Conservation (phyloP, 2,329 filamentous ascomycete species). For the Talaromyces sp. region DNA sequence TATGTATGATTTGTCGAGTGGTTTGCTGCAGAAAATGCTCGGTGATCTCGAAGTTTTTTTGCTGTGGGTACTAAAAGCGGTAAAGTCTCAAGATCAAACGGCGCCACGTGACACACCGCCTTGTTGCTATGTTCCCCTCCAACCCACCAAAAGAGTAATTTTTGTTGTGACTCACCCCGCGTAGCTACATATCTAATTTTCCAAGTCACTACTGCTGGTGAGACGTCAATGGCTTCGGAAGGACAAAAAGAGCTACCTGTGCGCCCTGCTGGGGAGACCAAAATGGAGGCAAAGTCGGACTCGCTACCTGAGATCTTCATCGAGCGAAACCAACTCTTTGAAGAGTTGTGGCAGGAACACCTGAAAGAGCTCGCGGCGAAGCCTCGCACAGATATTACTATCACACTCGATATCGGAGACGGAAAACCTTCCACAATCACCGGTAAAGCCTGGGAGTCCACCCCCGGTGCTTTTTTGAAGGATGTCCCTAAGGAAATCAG, state of each 20-base stretch:
- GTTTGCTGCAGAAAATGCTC: slow-evolving; percentile 30
- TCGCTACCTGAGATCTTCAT: slow-evolving; percentile 72
- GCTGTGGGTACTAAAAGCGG: slow-evolving; percentile 44
- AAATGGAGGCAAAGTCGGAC: slow-evolving; percentile 29
- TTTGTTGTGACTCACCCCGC: slow-evolving; percentile 17
- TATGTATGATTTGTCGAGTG: slow-evolving; percentile 16
- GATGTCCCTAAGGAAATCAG: slow-evolving; percentile 81
- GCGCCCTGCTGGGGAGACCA: slow-evolving; percentile 25
- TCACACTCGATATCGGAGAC: slow-evolving; percentile 46
- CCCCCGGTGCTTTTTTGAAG: slow-evolving; percentile 72
- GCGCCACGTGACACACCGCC: slow-evolving; percentile 38
- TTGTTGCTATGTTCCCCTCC: slow-evolving; percentile 25
- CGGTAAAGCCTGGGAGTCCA: slow-evolving; percentile 88
- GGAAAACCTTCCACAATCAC: slow-evolving; percentile 40
- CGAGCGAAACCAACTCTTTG: slow-evolving; percentile 80
- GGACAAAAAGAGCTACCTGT: slow-evolving; percentile 36
- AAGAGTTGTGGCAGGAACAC: slow-evolving; percentile 79
- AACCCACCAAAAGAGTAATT: slow-evolving; percentile 20
- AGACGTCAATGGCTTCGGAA: slow-evolving; percentile 31
- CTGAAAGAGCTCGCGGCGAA: slow-evolving; percentile 67
- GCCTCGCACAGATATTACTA: slow-evolving; percentile 47
- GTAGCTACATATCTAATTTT: not conserved
- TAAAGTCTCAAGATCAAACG: slow-evolving; percentile 31
- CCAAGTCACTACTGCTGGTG: not conserved
- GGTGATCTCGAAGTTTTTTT: slow-evolving; percentile 30